Base-by-base conservation (phyloP, 352 stramenopile species). In the Pythium dissotocum region DNA sequence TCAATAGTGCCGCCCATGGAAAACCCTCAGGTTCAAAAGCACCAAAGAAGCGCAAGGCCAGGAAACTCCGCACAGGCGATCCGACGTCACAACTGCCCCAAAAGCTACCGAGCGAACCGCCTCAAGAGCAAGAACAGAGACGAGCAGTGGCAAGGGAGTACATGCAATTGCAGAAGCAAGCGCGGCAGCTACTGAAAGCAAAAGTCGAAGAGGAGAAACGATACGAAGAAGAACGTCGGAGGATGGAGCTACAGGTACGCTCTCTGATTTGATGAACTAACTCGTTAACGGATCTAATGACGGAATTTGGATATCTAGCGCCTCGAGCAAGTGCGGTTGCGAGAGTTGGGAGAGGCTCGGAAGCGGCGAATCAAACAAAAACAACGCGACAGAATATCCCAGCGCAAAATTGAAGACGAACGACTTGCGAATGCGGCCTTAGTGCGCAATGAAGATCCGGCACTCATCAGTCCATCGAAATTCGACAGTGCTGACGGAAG, bases 161-260 rank as follows among this genome's bases (percentile, higher is more conserved):
- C 35, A 91, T 93, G 72, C 54, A 79, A n/a, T 24, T 88, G 6
- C 83, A 93, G 52, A 84, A 87, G 60, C 74, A 81, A 10, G 80
- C 66, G 60, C 79, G 85, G 18, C 60, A 67, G 42, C 57, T 85
- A 6, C 60, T 67, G 33, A 73, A 65, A 44, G 70, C 64, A 26
- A 81, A 83, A 48, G 40, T 70, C 44, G 78, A 77, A 36, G 62
- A 89, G 36, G 66, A 76, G 38, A 57, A 60, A 14, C 67, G 36
- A 21, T 62, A 67, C 8, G 74, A 80, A 40, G 68, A 70, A 49
- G 76, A 78, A 40, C 77, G 77, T 49, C 75, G 78, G 33, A 70
- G 72, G 16, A 59, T 78, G 6, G 69, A 85, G n/a, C 71, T 89
- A 59, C 71, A 89, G 78, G 83, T 88, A 64, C 48, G 48, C 26